Base-by-base conservation (phyloP, 176 grass and related monocot species). In the Cymbopogon citratus region DNA sequence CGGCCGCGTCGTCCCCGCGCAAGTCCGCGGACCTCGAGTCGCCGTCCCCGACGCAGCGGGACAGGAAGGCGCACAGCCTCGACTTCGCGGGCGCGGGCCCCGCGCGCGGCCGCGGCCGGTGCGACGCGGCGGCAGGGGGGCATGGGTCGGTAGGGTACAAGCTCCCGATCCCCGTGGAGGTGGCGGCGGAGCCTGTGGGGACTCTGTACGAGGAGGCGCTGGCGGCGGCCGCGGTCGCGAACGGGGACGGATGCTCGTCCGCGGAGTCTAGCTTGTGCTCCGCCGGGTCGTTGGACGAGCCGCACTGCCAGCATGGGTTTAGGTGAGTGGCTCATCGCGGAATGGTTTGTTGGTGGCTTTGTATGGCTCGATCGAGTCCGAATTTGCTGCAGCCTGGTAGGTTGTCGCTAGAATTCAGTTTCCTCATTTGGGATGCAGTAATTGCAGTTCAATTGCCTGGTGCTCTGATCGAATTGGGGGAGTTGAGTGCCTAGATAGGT, bases 231-330 rank as follows among this genome's bases (percentile, higher is more conserved):
- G 70, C 29, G 43, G 77, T 1, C 3, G 29, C 4, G 3, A 49
- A 51, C n/a, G 80, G 29, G 39, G 80, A 92, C 1, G 68, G 68
- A 15, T 87, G 65, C 27, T 78, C 66, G 1, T 93, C 88, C n/a
- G 77, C 44, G 24, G 82, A 29, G 0, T 94, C 90, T 29, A 93
- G 91, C 80, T 14, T 66, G 16, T 83, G 83, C 83, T 99, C 96
- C 26, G 76, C 34, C 9, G 87, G 76, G 28, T 95, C 89, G 24
- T 62, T 52, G 4, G 96, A 95, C 6, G 96, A 95, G 39, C 49
- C 87, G 12, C 52, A 70, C 19, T 89, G 90, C 75, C 90, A 91
- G 0, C 88, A 84, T 8, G 65, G 18, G 7, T 88, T 65, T 18
- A 93, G 96, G 96, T 99, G 78, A 68, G 84, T 31, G 24, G 12